A percentile compares a stretch with the other conserved stretches of the same genome.
Evolutionary conservation across 176 grass and related monocot species (phyloP).

Genomic region (Zoysia japonica): DNA sequence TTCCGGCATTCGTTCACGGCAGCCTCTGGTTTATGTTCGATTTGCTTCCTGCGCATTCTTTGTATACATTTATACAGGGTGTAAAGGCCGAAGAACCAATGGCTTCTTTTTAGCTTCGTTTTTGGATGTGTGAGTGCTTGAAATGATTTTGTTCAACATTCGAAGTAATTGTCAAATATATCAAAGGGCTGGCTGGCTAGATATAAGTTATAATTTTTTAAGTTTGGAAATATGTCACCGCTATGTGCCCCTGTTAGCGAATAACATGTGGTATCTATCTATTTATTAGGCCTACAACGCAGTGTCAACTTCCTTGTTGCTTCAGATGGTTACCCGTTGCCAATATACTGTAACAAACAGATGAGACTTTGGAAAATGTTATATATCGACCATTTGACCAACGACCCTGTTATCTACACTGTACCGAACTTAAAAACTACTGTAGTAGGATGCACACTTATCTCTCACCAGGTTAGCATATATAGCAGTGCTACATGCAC

Average conservation of each 20-base stretch:
- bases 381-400: not conserved
- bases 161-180: not conserved
- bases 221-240: too few relatives aligned
- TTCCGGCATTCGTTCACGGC: not conserved
- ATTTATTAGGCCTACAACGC: not conserved
- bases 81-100: not conserved
- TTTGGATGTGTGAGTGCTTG: not conserved
- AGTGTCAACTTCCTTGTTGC: not conserved
- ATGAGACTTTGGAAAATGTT: not conserved
- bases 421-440: not conserved
- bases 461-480: conserved; percentile 15
- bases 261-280: not conserved
- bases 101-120: not conserved
- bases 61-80: not conserved
- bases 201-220: too few relatives aligned
- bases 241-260: too few relatives aligned
- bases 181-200: not conserved
- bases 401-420: not conserved
- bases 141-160: not conserved
- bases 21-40: not conserved
- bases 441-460: not conserved
- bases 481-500: not conserved
- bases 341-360: not conserved
- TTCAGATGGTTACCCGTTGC: not conserved
- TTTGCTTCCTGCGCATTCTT: not conserved